Base-by-base conservation (phyloP, 1,139 yeast species). In the Yamadazyma pseudoaaseri region DNA sequence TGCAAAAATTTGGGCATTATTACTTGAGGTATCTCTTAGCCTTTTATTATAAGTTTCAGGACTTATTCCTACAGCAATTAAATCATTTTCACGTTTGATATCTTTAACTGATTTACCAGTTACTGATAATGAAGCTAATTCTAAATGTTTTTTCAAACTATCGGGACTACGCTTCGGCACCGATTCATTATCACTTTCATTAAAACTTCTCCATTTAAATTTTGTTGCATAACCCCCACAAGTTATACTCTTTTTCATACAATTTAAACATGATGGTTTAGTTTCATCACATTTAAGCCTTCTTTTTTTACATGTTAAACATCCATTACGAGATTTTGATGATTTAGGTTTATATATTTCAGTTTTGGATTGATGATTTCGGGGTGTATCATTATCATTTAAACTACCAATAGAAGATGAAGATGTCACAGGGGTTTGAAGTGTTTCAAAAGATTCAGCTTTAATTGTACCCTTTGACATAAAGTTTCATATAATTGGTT, bases 171-270 rank as follows among this genome's bases (percentile, higher is more conserved):
- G 27, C 20, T 23, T 31, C 7, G 27, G 17, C 17, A 25, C 25
- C 8, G 30, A 9, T 14, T 21, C 12, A 20, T 14, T 16, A 15
- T 24, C 14, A 3, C 29, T 37, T 6, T 54, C 61, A 25, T 62
- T 58, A 39, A 78, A 79, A 6, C 76, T 63, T 44, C 76, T 65
- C 86, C 86, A 81, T 48, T 77, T 77, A 60, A 76, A 80, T 33
- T 70, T 70, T 18, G 76, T 76, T 3, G 80, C 77, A 47, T 81
- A 81, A 1, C 86, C 86, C 6, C 52, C 54, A 45, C 74, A 69
- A 7, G 41, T 45, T 12, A 55, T 48, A 9, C 56, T 54, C 34
- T 51, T 55, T 24, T 52, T 50, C 6, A 41, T 27, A 45, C 77
- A 71, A 31, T 63, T 54, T 11, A 55, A 34, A 37, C 77, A 71